These are phyloP conservation scores for Nidula microcarpa DNA, from an alignment of 768 basidiomycete species.

Conservation along the genomic window DNA sequence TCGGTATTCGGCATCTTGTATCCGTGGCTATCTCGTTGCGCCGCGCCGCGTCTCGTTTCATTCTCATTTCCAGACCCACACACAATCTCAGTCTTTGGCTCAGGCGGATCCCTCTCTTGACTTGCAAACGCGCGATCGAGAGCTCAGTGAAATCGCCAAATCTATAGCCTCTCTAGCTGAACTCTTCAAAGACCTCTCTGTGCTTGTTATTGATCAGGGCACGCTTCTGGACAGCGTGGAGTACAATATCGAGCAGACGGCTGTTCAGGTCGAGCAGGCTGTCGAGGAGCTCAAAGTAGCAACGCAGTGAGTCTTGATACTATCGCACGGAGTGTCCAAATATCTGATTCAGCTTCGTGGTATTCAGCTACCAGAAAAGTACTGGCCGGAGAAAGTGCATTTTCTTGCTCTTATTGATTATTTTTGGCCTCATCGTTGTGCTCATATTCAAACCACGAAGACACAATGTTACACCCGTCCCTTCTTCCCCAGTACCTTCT, in stretches of 20 bases:
- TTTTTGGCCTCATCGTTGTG: conserved; percentile 82
- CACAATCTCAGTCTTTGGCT: conserved; percentile 34
- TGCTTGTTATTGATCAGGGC: conserved; percentile 95
- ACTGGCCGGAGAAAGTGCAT: conserved; percentile 93
- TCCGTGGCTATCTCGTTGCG: too few relatives aligned
- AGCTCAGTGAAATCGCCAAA: conserved; percentile 86
- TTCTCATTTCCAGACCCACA: conserved; percentile 1
- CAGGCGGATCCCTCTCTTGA: conserved; percentile 37
- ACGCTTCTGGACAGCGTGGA: conserved; percentile 95
- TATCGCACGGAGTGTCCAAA: neutral
- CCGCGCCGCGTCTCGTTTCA: neutral
- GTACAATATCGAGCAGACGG: conserved; percentile 95
- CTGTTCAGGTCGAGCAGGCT: conserved; percentile 75
- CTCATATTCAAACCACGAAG: conserved; percentile 90
- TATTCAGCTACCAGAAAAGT: conserved; percentile 82
- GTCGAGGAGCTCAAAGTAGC: conserved; percentile 83
- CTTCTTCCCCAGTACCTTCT: conserved; percentile 17
- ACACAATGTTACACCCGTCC: conserved; percentile 29
- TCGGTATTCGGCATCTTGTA: too few relatives aligned
- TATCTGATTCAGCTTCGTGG: conserved; percentile 1
- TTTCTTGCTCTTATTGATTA: conserved; percentile 84
- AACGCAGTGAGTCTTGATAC: conserved; percentile 53
- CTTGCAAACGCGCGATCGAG: conserved; percentile 50
- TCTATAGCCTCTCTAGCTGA: conserved; percentile 91
- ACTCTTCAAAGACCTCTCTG: conserved; percentile 92